Evolutionary conservation across 2,329 filamentous ascomycete genomes (phyloP).

Genomic region (Periconia sp.): DNA sequence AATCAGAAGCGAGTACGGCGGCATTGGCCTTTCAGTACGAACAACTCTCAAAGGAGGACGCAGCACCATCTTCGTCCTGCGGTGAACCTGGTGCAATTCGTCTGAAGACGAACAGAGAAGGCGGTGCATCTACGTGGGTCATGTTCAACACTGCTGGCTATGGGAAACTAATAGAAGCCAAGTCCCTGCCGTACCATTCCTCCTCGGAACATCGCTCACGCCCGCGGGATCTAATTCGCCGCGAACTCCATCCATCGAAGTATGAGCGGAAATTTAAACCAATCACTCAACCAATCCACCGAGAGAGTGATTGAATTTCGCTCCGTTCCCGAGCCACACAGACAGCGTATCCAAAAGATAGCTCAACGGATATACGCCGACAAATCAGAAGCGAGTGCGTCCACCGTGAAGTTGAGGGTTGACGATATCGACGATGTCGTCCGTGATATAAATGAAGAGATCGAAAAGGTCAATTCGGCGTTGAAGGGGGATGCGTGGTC

Average conservation of each 20-base stretch:
- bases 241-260: neutral
- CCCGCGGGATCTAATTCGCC: neutral
- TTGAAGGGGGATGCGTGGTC: conserved; percentile 9
- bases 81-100: neutral
- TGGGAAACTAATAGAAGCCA: neutral
- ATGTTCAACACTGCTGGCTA: neutral
- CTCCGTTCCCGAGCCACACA: conserved; percentile 9
- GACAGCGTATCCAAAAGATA: conserved; percentile 5
- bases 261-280: conserved; percentile 4
- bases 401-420: conserved; percentile 4
- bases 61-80: neutral
- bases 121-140: neutral
- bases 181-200: neutral
- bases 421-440: conserved; percentile 8
- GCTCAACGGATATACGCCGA: conserved; percentile 9
- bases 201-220: neutral
- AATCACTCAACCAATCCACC: neutral
- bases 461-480: conserved; percentile 8
- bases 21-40: neutral
- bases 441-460: conserved; percentile 10
- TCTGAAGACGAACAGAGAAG: neutral
- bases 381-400: neutral
- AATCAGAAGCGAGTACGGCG: conserved; percentile 1
- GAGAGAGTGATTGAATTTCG: conserved; percentile 7
- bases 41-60: neutral